Percentiles rank a stretch among this genome's conserved stretches.
Conservation (phyloP, 2,329 filamentous ascomycete genomes). For the Curvularia lunata region DNA sequence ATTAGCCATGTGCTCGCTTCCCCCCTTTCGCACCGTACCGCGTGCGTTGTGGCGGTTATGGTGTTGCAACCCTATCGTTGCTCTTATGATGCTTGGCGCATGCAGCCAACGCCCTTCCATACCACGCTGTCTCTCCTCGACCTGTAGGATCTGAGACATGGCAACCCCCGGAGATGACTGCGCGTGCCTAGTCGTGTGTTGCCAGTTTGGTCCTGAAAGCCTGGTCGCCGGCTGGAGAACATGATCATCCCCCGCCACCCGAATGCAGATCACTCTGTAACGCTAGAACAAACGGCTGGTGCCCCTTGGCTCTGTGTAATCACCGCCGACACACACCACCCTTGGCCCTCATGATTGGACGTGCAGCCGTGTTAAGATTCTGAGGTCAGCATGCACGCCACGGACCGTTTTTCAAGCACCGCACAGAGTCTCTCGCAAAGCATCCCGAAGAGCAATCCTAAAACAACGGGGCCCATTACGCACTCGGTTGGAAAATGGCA, state of each 20-base stretch:
- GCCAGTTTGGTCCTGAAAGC: background rate
- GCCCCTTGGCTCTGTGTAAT: slow-evolving; percentile 37
- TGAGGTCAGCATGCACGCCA: slow-evolving; percentile 18
- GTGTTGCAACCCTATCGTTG: slow-evolving; percentile 39
- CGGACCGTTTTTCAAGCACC: background rate
- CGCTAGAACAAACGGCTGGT: slow-evolving; percentile 47
- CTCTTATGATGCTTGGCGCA: slow-evolving; percentile 2
- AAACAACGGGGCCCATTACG: background rate
- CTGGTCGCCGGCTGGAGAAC: slow-evolving; percentile 3
- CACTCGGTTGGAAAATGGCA: background rate
- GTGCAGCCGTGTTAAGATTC: slow-evolving; percentile 13
- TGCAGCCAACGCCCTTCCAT: slow-evolving; percentile 13
- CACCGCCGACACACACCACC: slow-evolving; percentile 30
- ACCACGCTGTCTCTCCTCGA: slow-evolving; percentile 10
- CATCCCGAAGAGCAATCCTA: background rate
- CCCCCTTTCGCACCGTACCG: slow-evolving; percentile 8
- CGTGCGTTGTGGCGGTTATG: slow-evolving; percentile 26
- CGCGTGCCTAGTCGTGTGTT: slow-evolving; percentile 16
- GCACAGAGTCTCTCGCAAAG: background rate
- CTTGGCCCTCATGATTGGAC: slow-evolving; percentile 16
- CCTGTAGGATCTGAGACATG: slow-evolving; percentile 9
- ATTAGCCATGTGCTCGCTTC: slow-evolving; percentile 2
- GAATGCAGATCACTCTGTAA: slow-evolving; percentile 25
- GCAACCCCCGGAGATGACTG: slow-evolving; percentile 12
- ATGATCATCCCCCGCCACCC: slow-evolving; percentile 22